These are phyloP conservation scores for Phaeosphaeriaceae sp. DNA, from an alignment of 2,329 filamentous ascomycete species.

Conservation along the genomic window DNA sequence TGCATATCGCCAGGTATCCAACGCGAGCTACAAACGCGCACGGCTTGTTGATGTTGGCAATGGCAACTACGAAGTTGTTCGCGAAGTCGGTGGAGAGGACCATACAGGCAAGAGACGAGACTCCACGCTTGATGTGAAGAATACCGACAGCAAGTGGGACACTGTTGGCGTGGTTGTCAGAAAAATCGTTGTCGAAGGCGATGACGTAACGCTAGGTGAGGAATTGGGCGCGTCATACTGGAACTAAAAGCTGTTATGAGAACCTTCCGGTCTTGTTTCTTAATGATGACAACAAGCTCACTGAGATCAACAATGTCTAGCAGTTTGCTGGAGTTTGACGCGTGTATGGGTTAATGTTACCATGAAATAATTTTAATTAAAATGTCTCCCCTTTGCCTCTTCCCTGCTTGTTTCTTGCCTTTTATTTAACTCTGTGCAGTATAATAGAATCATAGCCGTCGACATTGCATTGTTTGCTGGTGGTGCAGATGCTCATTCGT, in stretches of 20 bases:
- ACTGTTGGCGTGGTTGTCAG: conserved; percentile 42
- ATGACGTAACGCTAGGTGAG: conserved; percentile 37
- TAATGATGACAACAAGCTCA: background rate
- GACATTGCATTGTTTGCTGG: no score
- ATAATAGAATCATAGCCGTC: no score
- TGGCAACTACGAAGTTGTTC: conserved; percentile 39
- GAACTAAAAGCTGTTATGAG: conserved; percentile 16
- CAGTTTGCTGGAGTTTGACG: no score
- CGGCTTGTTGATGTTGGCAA: conserved; percentile 38
- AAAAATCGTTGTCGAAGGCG: conserved; percentile 36
- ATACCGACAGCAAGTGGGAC: conserved; percentile 43
- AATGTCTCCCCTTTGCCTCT: no score
- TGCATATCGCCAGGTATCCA: conserved; percentile 36
- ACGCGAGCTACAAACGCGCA: conserved; percentile 46
- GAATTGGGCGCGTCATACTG: conserved; percentile 41
- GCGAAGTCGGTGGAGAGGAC: conserved; percentile 38
- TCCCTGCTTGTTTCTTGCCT: no score
- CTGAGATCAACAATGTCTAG: background rate
- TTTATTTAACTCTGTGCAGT: no score
- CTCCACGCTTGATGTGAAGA: conserved; percentile 35
- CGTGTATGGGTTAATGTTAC: no score
- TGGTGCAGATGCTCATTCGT: no score
- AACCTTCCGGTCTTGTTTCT: background rate
- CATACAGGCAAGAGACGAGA: conserved; percentile 39
- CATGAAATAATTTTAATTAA: no score